Evolutionary conservation across 1,284 basidiomycete species (phyloP).

Genomic region (Garcileccinum viscosum): DNA sequence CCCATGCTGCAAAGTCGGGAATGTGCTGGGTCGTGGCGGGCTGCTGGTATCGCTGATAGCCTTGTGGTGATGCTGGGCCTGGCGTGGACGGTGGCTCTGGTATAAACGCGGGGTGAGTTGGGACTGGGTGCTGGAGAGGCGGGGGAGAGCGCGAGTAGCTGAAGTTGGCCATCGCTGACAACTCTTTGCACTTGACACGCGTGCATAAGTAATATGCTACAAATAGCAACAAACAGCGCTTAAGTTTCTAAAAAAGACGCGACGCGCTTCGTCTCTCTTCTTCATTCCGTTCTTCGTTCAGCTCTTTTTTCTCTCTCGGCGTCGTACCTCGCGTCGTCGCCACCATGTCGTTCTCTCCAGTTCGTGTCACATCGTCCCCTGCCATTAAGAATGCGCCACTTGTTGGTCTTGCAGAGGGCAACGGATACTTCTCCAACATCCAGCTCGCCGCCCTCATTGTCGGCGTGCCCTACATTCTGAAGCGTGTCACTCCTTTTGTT

Average conservation of each 20-base stretch:
- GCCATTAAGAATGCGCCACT: constrained; percentile 86
- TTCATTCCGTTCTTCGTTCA: constrained; percentile 29
- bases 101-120: constrained; percentile 88
- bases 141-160: constrained; percentile 69
- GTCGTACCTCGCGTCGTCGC: constrained; percentile 15
- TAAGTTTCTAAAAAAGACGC: constrained; percentile 32
- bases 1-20: constrained; percentile 75
- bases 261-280: neutral
- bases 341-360: constrained; percentile 54
- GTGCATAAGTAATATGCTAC: neutral
- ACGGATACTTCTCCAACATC: constrained; percentile 80
- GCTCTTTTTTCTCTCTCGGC: constrained; percentile 20
- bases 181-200: neutral
- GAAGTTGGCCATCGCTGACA: constrained; percentile 43
- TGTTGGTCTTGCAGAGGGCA: constrained; percentile 85
- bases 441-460: constrained; percentile 83
- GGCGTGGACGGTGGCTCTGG: constrained; percentile 88
- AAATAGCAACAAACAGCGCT: constrained; percentile 34
- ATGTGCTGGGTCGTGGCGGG: constrained; percentile 41
- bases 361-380: constrained; percentile 64
- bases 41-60: constrained; percentile 72
- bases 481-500: constrained; percentile 78
- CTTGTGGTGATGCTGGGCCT: constrained; percentile 60
- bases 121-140: constrained; percentile 87
- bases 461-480: constrained; percentile 82